Conservation (phyloP, 139 green algal genomes). For the Parachlorella kessleri region DNA sequence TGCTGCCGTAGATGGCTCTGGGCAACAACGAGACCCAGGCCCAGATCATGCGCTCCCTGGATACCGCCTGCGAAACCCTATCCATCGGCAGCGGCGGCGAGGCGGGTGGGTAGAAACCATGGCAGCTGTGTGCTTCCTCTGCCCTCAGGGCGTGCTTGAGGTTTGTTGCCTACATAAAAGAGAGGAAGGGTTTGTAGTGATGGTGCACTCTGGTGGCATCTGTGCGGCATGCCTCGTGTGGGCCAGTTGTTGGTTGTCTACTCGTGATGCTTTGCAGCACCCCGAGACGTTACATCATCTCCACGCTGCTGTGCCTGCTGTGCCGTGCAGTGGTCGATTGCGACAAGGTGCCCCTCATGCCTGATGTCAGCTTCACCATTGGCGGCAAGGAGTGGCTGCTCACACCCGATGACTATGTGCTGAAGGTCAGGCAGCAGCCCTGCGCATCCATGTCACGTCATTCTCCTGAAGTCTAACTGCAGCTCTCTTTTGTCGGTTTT, state of each 20-base stretch:
- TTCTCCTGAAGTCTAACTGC: no score
- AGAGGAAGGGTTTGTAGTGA: no score
- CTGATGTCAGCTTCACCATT: conserved; percentile 83
- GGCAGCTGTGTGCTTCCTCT: no score
- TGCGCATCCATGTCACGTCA: no score
- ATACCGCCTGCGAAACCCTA: conserved; percentile 66
- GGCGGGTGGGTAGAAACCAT: conserved; percentile 15
- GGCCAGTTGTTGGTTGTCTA: no score
- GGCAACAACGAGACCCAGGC: conserved; percentile 72
- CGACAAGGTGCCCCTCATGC: conserved; percentile 72
- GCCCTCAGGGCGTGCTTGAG: no score
- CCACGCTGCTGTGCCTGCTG: no score
- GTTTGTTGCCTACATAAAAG: background rate
- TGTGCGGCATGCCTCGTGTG: no score
- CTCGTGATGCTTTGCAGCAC: no score
- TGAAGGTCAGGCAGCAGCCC: conserved; percentile 75
- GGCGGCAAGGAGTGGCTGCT: conserved; percentile 79
- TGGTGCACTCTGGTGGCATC: no score
- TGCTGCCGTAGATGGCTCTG: conserved; percentile 76
- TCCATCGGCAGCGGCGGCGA: conserved; percentile 56
- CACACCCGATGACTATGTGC: conserved; percentile 86
- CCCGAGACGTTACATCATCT: no score
- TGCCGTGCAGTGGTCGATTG: conserved; percentile 84
- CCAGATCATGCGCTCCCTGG: conserved; percentile 52
- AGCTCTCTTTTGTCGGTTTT: no score